phyloP scores from a whole-genome alignment of 2,329 filamentous ascomycete species.

The Pezicula neosporulosa region DNA sequence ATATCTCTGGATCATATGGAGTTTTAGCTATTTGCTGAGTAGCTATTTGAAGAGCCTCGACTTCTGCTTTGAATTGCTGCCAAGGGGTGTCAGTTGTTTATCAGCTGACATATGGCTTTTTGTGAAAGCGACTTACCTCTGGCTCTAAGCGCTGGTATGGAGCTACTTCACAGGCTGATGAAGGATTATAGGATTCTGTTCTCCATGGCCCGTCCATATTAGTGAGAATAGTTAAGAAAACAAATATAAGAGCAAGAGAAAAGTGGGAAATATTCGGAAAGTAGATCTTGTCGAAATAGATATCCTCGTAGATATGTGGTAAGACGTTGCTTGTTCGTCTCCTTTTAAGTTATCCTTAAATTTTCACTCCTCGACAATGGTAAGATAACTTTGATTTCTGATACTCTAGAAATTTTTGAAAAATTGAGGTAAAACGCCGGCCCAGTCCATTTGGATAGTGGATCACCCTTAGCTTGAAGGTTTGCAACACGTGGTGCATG shows the following conservation, averaged over 20 bases:
- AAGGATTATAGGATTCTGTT: constrained; percentile 14
- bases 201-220: constrained; percentile 16
- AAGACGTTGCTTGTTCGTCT: too few relatives aligned
- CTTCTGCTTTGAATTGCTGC: constrained; percentile 16
- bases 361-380: too few relatives aligned
- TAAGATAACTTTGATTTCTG: too few relatives aligned
- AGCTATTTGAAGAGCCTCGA: constrained; percentile 12
- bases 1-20: constrained; percentile 25
- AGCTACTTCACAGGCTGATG: constrained; percentile 20
- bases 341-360: too few relatives aligned
- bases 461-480: background rate
- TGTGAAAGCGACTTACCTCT: constrained; percentile 17
- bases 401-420: background rate
- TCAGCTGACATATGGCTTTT: background rate
- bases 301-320: too few relatives aligned
- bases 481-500: background rate
- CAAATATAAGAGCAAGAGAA: too few relatives aligned
- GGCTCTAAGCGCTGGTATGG: constrained; percentile 13
- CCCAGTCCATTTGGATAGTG: background rate
- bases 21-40: constrained; percentile 14
- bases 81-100: background rate
- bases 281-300: too few relatives aligned
- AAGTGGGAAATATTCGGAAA: too few relatives aligned
- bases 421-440: background rate
- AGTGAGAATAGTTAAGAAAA: too few relatives aligned